phyloP scores from a whole-genome alignment of 2,329 filamentous ascomycete species.

The Xylaria polymorpha region DNA sequence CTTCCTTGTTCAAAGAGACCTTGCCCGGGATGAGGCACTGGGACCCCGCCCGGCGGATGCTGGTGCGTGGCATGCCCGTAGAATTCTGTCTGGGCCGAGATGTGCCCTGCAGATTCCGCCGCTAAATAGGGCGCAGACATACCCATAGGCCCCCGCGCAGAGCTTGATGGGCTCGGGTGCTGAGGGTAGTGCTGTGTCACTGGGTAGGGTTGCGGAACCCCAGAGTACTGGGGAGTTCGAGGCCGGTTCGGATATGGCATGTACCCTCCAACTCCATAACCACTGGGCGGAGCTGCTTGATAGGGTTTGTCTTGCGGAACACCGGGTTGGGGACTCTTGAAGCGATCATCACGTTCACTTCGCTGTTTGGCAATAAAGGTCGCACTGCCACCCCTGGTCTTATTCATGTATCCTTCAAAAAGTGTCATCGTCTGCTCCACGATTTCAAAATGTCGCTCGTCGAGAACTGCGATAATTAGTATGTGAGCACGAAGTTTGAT shows the following conservation, averaged over 20 bases:
- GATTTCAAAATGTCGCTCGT: slow-evolving; percentile 11
- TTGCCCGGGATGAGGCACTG: neutral
- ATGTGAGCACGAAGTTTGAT: neutral
- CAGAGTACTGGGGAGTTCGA: neutral
- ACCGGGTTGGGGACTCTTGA: neutral
- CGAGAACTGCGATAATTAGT: slow-evolving; percentile 3
- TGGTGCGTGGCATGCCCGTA: neutral
- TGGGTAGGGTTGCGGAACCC: neutral
- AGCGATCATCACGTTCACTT: slow-evolving; percentile 27
- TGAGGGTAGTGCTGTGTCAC: slow-evolving; percentile 7
- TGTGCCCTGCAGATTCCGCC: neutral
- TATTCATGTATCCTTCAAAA: slow-evolving; percentile 31
- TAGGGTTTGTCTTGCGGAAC: neutral
- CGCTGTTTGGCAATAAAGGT: slow-evolving; percentile 22
- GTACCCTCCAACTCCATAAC: neutral
- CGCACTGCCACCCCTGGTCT: slow-evolving; percentile 24
- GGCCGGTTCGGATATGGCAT: slow-evolving; percentile 9
- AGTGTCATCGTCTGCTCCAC: slow-evolving; percentile 29
- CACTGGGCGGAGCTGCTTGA: neutral
- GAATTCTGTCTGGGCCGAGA: neutral
- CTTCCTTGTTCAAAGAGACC: neutral
- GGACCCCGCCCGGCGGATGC: neutral
- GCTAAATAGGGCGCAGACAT: neutral
- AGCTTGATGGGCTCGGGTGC: neutral
- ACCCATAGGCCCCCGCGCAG: neutral